Percentiles rank a stretch among this genome's conserved stretches.
Evolutionary conservation across 805 yeast species (phyloP).

Genomic region (Wickerhamiella hasegawae): DNA sequence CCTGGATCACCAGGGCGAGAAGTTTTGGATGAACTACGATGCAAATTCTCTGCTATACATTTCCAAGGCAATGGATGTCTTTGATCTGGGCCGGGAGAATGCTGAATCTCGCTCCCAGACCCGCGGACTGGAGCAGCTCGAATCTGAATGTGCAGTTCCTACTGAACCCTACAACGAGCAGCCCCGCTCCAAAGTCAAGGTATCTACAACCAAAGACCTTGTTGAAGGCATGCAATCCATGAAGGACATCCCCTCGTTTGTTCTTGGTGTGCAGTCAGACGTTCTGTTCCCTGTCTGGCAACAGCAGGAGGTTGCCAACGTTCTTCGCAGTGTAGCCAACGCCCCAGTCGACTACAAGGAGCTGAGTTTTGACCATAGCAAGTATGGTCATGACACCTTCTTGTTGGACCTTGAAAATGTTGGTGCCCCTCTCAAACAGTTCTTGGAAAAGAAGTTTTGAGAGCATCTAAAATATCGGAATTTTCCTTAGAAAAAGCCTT

Average conservation of each 20-base stretch:
- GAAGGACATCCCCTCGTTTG: constrained; percentile 48
- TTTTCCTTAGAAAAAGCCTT: too few species aligned
- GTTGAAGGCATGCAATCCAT: constrained; percentile 47
- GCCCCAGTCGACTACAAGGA: constrained; percentile 51
- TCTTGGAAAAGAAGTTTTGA: constrained; percentile 34
- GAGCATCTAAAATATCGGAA: too few species aligned
- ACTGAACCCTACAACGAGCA: constrained; percentile 38
- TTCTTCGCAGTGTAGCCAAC: constrained; percentile 25
- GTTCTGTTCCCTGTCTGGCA: constrained; percentile 91
- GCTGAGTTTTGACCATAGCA: constrained; percentile 56
- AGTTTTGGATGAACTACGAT: constrained; percentile 81
- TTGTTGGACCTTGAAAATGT: constrained; percentile 62
- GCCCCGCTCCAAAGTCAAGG: constrained; percentile 22
- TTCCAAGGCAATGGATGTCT: constrained; percentile 88
- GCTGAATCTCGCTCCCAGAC: constrained; percentile 3
- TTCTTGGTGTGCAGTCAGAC: constrained; percentile 87
- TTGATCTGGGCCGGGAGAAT: constrained; percentile 45
- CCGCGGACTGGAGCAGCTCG: constrained; percentile 3
- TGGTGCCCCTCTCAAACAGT: constrained; percentile 57
- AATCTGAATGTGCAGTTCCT: constrained; percentile 27
- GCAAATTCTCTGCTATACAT: constrained; percentile 78
- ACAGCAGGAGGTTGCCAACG: constrained; percentile 62
- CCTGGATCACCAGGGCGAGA: constrained; percentile 87
- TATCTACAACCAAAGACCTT: constrained; percentile 36
- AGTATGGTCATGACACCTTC: constrained; percentile 87